Evolutionary conservation across 352 stramenopile genomes (phyloP), one percentile per base, ranked within the genome.

Genomic region (Phytophthora kernoviae): DNA sequence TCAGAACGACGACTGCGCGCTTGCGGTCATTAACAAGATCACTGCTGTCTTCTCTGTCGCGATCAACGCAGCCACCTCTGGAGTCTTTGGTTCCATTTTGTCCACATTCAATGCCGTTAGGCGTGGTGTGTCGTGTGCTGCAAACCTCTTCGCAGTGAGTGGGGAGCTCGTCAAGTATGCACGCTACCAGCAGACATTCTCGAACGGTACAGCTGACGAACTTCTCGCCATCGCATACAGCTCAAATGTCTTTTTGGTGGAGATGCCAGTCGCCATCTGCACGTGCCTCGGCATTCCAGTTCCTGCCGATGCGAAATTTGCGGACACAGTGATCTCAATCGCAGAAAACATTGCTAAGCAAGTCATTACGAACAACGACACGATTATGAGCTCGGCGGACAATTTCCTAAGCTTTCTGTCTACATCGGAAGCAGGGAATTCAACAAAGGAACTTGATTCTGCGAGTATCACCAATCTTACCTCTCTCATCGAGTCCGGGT

Each of bases 401-500:
- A 46, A 37, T 14, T 48, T 60, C 36, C 47, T 60, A 11, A 45
- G 12, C 17, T 30, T 45, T 2, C 40, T 60, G 41, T 39, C 27
- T 11, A 58, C 44, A 12, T 18, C 46, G 21, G 46, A 39, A 0
- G 37, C 51, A 1, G 51, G 52, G 12, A 15, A 17, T 37, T 59
- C 52, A 8, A 44, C 47, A 1, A 44, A 41, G 5, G 47, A 44
- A 24, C 52, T 59, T 5, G 32, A 26, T 42, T 34, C 39, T 11
- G 41, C 43, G 8, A 26, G 47, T 18, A 42, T 59, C 10, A 22
- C 40, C 12, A 45, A 43, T 9, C 41, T 59, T 7, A 26, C 43
- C 15, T 34, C 39, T 15, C 52, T 59, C n/a, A 59, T 59, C 40
- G 18, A 59, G 12, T 52, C 52, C 17, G 52, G 52, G 15, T 59